Percentiles rank a stretch among this genome's conserved stretches.
phyloP scores from a whole-genome alignment of 176 grass and related monocot species.

The Neostapfia colusana region DNA sequence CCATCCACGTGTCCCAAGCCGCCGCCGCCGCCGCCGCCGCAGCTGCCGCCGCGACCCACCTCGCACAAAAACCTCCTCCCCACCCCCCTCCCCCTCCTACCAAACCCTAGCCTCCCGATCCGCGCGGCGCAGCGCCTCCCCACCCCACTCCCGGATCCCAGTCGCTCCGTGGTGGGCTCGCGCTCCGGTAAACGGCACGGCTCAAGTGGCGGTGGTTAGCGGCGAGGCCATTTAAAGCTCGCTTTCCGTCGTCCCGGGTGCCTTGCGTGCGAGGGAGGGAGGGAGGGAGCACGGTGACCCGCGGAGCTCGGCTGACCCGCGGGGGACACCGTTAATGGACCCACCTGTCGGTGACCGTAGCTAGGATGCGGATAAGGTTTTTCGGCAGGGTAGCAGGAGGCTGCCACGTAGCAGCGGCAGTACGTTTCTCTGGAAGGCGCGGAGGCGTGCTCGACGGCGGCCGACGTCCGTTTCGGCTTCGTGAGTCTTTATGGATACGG shows the following conservation, averaged over 20 bases:
- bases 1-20: slow-evolving; percentile 41
- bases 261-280: slow-evolving; percentile 47
- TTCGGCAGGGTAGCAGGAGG: not conserved
- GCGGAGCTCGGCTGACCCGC: not conserved
- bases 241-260: slow-evolving; percentile 38
- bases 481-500: not conserved
- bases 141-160: not conserved
- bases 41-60: too few relatives aligned
- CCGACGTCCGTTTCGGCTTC: slow-evolving; percentile 6
- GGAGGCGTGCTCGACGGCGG: not conserved
- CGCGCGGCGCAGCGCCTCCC: not conserved
- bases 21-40: not conserved
- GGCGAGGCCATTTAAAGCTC: slow-evolving; percentile 53
- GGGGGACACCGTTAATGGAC: rapidly evolving
- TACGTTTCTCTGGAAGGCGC: slow-evolving; percentile 45
- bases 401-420: slow-evolving; percentile 64
- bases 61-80: not conserved
- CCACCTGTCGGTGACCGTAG: not conserved
- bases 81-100: not conserved
- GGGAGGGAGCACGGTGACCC: not conserved
- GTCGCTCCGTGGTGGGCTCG: not conserved
- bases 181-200: slow-evolving; percentile 32
- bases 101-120: slow-evolving; percentile 39
- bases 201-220: slow-evolving; percentile 35
- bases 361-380: not conserved